A percentile compares a stretch with the other conserved stretches of the same genome.
phyloP scores from a whole-genome alignment of 106 monocot genomes.

The Iris macrosiphon region DNA sequence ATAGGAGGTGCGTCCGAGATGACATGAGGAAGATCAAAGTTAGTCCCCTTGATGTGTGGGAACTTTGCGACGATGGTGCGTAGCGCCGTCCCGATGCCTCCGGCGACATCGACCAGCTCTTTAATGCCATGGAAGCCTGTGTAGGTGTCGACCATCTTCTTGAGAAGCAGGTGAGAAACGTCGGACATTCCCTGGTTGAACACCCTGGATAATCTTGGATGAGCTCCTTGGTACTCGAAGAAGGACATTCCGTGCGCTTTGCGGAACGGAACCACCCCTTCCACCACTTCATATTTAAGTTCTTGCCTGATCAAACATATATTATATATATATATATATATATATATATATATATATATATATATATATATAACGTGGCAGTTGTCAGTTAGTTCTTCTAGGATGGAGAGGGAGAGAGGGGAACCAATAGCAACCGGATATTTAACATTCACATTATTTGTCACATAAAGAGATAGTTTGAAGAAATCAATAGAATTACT shows the following conservation, averaged over 20 bases:
- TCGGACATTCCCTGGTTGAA: conserved; percentile 36
- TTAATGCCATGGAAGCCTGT: conserved; percentile 6
- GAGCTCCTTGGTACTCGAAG: conserved; percentile 28
- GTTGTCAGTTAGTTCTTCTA: no score
- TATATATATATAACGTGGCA: no score
- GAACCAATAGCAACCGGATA: no score
- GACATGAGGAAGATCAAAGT: conserved; percentile 17
- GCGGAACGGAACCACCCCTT: background rate
- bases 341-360: no score
- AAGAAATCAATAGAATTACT: no score
- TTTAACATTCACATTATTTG: no score
- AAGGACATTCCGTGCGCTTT: conserved; percentile 18
- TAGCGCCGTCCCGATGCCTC: conserved; percentile 7
- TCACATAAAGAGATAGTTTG: no score
- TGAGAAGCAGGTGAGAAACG: conserved; percentile 17
- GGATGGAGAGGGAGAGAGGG: no score
- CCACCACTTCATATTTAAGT: conserved; percentile 2
- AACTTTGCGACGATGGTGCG: background rate
- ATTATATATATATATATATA: no score
- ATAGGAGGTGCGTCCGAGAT: background rate
- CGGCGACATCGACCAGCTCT: conserved; percentile 12
- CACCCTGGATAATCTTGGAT: conserved; percentile 8
- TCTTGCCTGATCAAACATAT: background rate
- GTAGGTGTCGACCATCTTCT: conserved; percentile 23
- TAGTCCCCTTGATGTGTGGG: conserved; percentile 14